Conservation (phyloP, 306 rosid species). For the Vigna angularis region DNA sequence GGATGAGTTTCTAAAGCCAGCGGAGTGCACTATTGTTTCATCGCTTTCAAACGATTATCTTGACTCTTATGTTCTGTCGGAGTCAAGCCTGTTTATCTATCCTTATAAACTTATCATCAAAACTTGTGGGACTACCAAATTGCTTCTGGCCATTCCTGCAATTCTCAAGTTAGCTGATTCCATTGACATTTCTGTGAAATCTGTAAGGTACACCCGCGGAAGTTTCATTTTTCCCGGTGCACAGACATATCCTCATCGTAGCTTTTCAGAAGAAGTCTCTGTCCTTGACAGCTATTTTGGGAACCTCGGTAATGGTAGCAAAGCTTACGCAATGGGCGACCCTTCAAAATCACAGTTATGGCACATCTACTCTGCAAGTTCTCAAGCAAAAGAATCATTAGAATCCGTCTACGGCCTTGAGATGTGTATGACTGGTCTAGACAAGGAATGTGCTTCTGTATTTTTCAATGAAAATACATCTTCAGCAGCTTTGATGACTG, state of each 20-base stretch:
- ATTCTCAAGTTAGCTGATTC: slow-evolving; percentile 72
- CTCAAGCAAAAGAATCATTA: slow-evolving; percentile 44
- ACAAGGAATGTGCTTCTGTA: slow-evolving; percentile 74
- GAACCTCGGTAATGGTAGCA: slow-evolving; percentile 72
- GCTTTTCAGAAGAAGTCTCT: slow-evolving; percentile 78
- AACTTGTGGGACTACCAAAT: slow-evolving; percentile 92
- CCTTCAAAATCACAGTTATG: slow-evolving; percentile 67
- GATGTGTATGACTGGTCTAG: slow-evolving; percentile 93
- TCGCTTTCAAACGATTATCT: slow-evolving; percentile 76
- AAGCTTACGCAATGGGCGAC: slow-evolving; percentile 75
- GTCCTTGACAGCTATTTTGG: slow-evolving; percentile 76
- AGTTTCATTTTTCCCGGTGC: slow-evolving; percentile 91
- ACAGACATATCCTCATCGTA: slow-evolving; percentile 83
- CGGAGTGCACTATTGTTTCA: slow-evolving; percentile 90
- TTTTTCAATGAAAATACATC: slow-evolving; percentile 60
- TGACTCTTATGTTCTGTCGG: slow-evolving; percentile 95
- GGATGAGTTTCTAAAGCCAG: slow-evolving; percentile 84
- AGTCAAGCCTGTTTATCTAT: slow-evolving; percentile 88
- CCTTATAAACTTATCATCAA: slow-evolving; percentile 85
- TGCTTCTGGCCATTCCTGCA: slow-evolving; percentile 84
- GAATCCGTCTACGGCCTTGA: slow-evolving; percentile 72
- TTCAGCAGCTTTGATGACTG: slow-evolving; percentile 74
- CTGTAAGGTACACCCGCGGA: slow-evolving; percentile 85
- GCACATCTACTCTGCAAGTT: slow-evolving; percentile 88
- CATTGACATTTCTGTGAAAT: slow-evolving; percentile 73